Evolutionary conservation across 1,139 yeast genomes (phyloP).

Genomic region (Spencermartinsiella ligniputridi): DNA sequence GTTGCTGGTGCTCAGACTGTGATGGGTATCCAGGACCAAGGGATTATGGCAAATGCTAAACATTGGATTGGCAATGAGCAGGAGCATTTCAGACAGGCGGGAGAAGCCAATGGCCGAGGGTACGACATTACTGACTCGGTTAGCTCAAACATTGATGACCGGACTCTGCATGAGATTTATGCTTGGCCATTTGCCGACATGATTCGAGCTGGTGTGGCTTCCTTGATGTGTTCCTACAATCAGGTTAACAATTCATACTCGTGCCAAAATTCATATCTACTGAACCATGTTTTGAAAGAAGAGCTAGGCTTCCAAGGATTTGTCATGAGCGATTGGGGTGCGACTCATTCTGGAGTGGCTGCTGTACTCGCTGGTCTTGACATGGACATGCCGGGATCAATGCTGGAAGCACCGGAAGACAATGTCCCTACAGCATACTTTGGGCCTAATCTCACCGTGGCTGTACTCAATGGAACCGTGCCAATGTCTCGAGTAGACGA

Average conservation of each 20-base stretch:
- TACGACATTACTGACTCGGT: slow-evolving; percentile 17
- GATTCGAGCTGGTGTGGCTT: slow-evolving; percentile 56
- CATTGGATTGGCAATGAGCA: slow-evolving; percentile 61
- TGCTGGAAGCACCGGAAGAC: slow-evolving; percentile 51
- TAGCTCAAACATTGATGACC: slow-evolving; percentile 51
- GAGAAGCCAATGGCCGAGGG: slow-evolving; percentile 41
- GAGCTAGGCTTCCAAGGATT: slow-evolving; percentile 67
- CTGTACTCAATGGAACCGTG: slow-evolving; percentile 53
- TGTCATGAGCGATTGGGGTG: slow-evolving; percentile 65
- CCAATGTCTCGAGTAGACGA: slow-evolving; percentile 56
- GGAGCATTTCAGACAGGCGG: slow-evolving; percentile 56
- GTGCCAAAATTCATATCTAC: slow-evolving; percentile 55
- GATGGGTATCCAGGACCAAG: slow-evolving; percentile 55
- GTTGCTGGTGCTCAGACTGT: slow-evolving; percentile 50
- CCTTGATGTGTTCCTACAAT: slow-evolving; percentile 61
- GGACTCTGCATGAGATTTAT: slow-evolving; percentile 59
- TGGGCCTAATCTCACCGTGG: slow-evolving; percentile 55
- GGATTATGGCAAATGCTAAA: slow-evolving; percentile 52
- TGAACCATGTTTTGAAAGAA: slow-evolving; percentile 54
- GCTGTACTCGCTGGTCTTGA: slow-evolving; percentile 59
- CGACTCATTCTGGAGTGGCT: slow-evolving; percentile 50
- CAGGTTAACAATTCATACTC: slow-evolving; percentile 55
- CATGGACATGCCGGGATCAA: slow-evolving; percentile 66
- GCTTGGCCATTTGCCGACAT: slow-evolving; percentile 67
- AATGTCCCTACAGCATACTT: slow-evolving; percentile 41